Base-by-base conservation (phyloP, 176 grass and related monocot species). In the Panicum miliaceum region DNA sequence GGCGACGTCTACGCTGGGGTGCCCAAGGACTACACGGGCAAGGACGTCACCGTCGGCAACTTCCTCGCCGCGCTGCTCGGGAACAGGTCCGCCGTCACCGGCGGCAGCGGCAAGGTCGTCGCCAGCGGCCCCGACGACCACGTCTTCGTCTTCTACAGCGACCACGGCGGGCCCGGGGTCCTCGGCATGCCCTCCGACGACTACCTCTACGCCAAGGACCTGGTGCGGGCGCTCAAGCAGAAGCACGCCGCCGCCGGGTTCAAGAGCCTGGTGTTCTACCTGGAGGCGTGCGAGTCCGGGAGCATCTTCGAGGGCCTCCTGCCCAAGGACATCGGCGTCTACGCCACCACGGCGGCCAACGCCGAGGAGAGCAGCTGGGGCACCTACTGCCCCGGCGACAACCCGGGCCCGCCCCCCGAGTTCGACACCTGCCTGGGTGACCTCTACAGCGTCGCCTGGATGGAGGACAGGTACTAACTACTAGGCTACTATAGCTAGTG, bases 221-320 rank as follows among this genome's bases (percentile, higher is more conserved):
- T 97, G 22, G 82, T 88, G 12, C 32, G 68, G 3, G 60, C 91
- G 0, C 54, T 97, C 2, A 68, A 92, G 90, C 69, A 78, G 81
- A 97, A 97, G 50, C 86, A 97, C 59, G 88, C 86, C 0, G 76
- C 70, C 5, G 90, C 88, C 13, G 57, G 77, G 3, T 97, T 92
- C 66, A 90, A 89, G 36, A 97, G 90, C 88, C 73, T 97, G 15
- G 94, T 81, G 0, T 92, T 97, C 47, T 97, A 97, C 87, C 86
- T 97, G 32, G 94, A 97, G 89, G 92, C 94, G 9, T 97, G 94
- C 81, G 94, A 97, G 88, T 94, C 94, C 42, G 94, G 94, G 27
- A 97, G 92, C 69, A 92, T 97, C 71, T 97, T 97, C 57, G 74
- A 94, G 64, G 94, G 92, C 27, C 86, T 97, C 77, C 77, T 97